Evolutionary conservation across 1,139 yeast genomes (phyloP).

Genomic region (Protomyces pachydermus): DNA sequence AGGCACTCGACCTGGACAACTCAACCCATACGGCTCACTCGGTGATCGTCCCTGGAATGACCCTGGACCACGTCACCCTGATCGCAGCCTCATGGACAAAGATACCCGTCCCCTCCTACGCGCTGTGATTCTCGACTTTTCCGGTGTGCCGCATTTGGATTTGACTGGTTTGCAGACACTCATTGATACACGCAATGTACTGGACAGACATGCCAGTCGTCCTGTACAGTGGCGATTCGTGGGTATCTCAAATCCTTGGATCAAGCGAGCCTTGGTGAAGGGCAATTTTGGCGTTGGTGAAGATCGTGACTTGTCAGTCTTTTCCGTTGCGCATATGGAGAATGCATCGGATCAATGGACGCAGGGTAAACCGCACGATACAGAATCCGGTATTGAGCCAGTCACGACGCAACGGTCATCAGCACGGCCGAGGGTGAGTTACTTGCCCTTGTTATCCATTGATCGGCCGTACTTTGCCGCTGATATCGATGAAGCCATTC

Average conservation of each 20-base stretch:
- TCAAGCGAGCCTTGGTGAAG: conserved; percentile 65
- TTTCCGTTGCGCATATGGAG: conserved; percentile 23
- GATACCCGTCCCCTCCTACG: conserved; percentile 64
- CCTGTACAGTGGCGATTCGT: conserved; percentile 87
- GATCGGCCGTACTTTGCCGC: conserved; percentile 26
- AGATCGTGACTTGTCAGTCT: conserved; percentile 9
- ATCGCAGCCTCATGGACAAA: conserved; percentile 32
- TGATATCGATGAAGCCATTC: conserved; percentile 25
- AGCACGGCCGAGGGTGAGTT: neutral
- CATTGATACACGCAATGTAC: conserved; percentile 67
- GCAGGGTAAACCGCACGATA: conserved; percentile 3
- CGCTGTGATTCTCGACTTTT: conserved; percentile 73
- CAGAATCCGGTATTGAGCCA: conserved; percentile 4
- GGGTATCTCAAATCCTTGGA: conserved; percentile 82
- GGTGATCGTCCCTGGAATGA: conserved; percentile 91
- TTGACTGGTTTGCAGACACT: conserved; percentile 74
- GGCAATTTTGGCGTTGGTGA: conserved; percentile 68
- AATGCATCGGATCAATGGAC: neutral
- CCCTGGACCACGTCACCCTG: conserved; percentile 55
- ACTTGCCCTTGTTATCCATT: conserved; percentile 14
- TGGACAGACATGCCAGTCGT: conserved; percentile 69
- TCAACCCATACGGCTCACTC: conserved; percentile 45
- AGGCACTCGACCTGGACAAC: conserved; percentile 58
- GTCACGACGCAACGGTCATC: neutral
- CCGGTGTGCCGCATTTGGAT: conserved; percentile 69